Base-by-base conservation (phyloP, 352 stramenopile species). In the Phytophthora lateralis region DNA sequence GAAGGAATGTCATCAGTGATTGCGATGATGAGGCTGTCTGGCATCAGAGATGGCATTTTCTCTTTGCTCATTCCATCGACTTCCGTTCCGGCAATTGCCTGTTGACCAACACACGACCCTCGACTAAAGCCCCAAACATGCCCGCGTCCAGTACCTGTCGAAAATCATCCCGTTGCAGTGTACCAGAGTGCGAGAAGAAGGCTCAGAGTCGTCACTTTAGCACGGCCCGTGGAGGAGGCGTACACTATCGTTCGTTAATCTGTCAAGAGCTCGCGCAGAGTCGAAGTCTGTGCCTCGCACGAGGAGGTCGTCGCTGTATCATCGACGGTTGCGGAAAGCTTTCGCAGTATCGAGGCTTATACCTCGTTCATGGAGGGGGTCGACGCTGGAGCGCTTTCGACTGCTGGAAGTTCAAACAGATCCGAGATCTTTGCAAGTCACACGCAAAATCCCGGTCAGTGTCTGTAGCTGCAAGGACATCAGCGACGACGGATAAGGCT, bases 341-440 rank as follows among this genome's bases (percentile, higher is more conserved):
- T 27, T 57, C 50, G 5, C 50, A 57, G 37, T 57, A 57, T 27
- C 45, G 27, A 6, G 49, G 49, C 3, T 35, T 56, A 18, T 57
- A 35, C 6, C n/a, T 38, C 35, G 49, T 4, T 14, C 49, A 57
- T 15, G 49, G 49, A 38, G 49, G 49, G 20, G 49, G 49, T 38
- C 49, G 49, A 18, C 49, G 37, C 15, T 57, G 49, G 24, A 57
- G 37, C 15, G 27, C 46, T 14, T 24, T 9, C 21, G 35, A 29
- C 15, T 57, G 49, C 38, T 24, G 27, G 26, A 57, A 57, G 24
- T 57, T 47, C 12, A 32, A 35, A 18, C 49, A 57, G n/a, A 38
- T 57, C 7, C 49, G 37, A 45, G 48, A 55, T 21, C 21, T 39
- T 4, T 57, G 50, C 50, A 57, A 57, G 24, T 7, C 12, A 4